Percentiles rank a stretch among this genome's conserved stretches.
phyloP scores from a whole-genome alignment of 2,329 filamentous ascomycete genomes.

The Arthrobotrys entomopaga region DNA sequence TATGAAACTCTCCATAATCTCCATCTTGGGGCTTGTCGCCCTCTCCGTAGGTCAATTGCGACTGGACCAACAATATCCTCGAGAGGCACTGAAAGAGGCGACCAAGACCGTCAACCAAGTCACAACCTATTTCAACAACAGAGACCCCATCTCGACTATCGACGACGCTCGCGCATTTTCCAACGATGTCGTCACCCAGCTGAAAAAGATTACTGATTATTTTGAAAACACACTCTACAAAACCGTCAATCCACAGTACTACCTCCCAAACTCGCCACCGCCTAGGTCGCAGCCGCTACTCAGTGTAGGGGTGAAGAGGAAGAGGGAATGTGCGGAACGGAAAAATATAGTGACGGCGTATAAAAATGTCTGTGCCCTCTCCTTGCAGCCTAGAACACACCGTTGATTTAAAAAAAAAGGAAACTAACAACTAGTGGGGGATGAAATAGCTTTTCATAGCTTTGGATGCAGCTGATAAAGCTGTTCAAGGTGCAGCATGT shows the following conservation, averaged over 20 bases:
- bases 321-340: conserved; percentile 22
- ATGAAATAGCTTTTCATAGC: conserved; percentile 23
- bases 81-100: conserved; percentile 3
- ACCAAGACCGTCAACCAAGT: neutral
- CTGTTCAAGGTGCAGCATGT: conserved; percentile 10
- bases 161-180: neutral
- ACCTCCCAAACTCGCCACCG: neutral
- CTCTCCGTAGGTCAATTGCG: neutral
- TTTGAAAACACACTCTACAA: conserved; percentile 8
- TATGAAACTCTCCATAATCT: neutral
- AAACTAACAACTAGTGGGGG: no score
- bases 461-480: neutral
- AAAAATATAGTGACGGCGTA: conserved; percentile 26
- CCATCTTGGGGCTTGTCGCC: neutral
- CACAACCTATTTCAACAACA: conserved; percentile 6
- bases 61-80: neutral
- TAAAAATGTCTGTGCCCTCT: conserved; percentile 17
- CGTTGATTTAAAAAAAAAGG: no score
- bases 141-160: neutral
- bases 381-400: neutral
- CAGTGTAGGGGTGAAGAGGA: neutral
- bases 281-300: no score
- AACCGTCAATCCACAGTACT: conserved; percentile 29
- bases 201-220: conserved; percentile 8
- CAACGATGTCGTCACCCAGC: conserved; percentile 13